A percentile compares a stretch with the other conserved stretches of the same genome.
phyloP scores from a whole-genome alignment of 1,139 yeast species.

The Yamadazyma atmosphaerica region DNA sequence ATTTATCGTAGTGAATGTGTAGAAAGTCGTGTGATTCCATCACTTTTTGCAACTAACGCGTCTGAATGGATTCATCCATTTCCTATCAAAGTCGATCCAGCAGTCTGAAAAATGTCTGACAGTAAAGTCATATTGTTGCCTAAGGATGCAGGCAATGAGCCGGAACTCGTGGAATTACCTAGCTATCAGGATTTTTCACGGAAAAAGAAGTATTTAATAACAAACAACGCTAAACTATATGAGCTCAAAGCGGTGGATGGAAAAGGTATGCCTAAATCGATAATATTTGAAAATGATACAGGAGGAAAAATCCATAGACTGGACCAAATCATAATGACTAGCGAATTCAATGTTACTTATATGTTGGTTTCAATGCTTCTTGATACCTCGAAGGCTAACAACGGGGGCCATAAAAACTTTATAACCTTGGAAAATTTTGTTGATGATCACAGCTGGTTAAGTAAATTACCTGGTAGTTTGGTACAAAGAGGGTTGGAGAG shows the following conservation, averaged over 20 bases:
- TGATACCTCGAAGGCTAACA: constrained; percentile 12
- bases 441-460: constrained; percentile 37
- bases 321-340: constrained; percentile 41
- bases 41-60: constrained; percentile 1
- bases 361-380: constrained; percentile 39
- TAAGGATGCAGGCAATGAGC: constrained; percentile 9
- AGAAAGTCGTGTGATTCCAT: constrained; percentile 1
- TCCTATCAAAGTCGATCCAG: too few species aligned
- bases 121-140: constrained; percentile 23
- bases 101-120: background rate
- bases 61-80: background rate
- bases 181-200: constrained; percentile 15
- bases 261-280: constrained; percentile 28
- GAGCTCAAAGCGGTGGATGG: constrained; percentile 38
- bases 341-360: constrained; percentile 44
- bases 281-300: constrained; percentile 29
- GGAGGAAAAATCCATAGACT: constrained; percentile 32
- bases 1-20: too few species aligned
- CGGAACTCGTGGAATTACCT: constrained; percentile 27
- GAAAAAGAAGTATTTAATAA: constrained; percentile 21
- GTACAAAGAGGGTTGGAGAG: constrained; percentile 24
- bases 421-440: constrained; percentile 49
- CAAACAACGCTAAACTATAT: constrained; percentile 19
- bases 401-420: too few species aligned
- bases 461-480: constrained; percentile 23